Evolutionary conservation across 129 eudicot genomes (phyloP), one percentile per base, ranked within the genome.

Genomic region (Centrapalus pauciflorus): DNA sequence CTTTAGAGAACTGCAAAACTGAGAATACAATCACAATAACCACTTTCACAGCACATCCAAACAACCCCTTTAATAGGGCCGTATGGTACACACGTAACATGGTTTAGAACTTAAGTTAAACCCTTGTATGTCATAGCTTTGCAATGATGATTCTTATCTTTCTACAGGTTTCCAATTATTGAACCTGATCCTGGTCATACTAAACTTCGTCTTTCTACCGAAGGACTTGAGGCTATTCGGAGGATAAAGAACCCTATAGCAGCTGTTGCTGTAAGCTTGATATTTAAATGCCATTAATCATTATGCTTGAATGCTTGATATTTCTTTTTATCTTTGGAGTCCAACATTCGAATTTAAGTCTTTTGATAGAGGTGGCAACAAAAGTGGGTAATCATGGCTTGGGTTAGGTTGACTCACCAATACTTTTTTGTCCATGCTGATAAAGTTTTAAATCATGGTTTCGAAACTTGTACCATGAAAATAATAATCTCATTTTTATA

Each of bases 161-260:
- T 32, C 11, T 61, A 32, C 84, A 94, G 99, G 73, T 86, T 94
- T 82, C 99, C 99, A n/a, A 89, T 94, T 61, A 72, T 89, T 70
- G 99, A 94, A 82, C 99, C 99, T 19, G 99, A 89, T 82, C 85
- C 96, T 46, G 90, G 97, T 71, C 99, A 94, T 71, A 94, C 99
- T 69, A 89, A 89, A 73, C 92, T 94, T 73, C 87, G 97, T 58
- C 82, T 94, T 73, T 80, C 99, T 8, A 80, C 83, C 69, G 97
- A 83, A 68, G 97, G 99, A 34, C 55, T 94, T 70, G 90, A 89
- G 77, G 99, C 97, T 17, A 94, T 94, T 61, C 76, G 77, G 82
- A 86, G 84, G 78, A 89, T 94, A 34, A 89, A 79, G 20, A 81
- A 77, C n/a, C 95, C 99, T 43, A 82, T 94, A 38, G 85, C 99